Base-by-base conservation (phyloP, 176 grass and related monocot species). In the Musa beccarii region DNA sequence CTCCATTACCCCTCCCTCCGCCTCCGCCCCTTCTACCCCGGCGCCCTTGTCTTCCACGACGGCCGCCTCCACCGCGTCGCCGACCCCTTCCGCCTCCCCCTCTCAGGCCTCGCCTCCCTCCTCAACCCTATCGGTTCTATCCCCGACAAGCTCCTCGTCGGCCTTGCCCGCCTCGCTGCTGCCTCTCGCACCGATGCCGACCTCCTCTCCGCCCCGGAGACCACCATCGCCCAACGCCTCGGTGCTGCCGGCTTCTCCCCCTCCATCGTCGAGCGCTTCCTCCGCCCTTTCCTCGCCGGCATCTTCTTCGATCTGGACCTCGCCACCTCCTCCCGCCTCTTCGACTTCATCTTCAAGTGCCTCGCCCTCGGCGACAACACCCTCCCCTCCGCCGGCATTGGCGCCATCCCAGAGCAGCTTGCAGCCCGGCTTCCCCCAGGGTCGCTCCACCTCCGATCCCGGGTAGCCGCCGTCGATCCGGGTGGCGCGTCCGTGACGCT, bases 341-440 rank as follows among this genome's bases (percentile, higher is more conserved):
- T 98, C 84, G 78, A 93, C 74, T 86, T 98, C 71, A 86, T 98
- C 34, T 98, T 98, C 84, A 98, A 98, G 86, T 83, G 88, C 50
- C 91, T 98, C 76, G 90, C 90, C 10, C 85, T 98, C 56, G 90
- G 94, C 14, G 90, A 98, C 63, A 98, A 98, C 59, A 79, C 90
- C 23, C 78, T 98, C 54, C 94, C 90, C 22, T 86, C 89, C 28
- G 86, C 81, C 54, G 94, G 94, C 76, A 98, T 98, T 24, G 86
- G 79, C 73, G 86, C 88, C 20, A 83, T 98, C 52, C 82, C 88
- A 0, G 50, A 15, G 15, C 94, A 98, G 83, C 84, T 97, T 34
- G 90, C 78, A 0, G 56, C 54, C 50, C 86, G 86, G 49, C 75
- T 98, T 5, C 94, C 94, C 0, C 65, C 43, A 2, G 55, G 53